Evolutionary conservation across 2,329 filamentous ascomycete species (phyloP), one percentile per base, ranked within the genome.

Genomic region (Ramularia endophylla): DNA sequence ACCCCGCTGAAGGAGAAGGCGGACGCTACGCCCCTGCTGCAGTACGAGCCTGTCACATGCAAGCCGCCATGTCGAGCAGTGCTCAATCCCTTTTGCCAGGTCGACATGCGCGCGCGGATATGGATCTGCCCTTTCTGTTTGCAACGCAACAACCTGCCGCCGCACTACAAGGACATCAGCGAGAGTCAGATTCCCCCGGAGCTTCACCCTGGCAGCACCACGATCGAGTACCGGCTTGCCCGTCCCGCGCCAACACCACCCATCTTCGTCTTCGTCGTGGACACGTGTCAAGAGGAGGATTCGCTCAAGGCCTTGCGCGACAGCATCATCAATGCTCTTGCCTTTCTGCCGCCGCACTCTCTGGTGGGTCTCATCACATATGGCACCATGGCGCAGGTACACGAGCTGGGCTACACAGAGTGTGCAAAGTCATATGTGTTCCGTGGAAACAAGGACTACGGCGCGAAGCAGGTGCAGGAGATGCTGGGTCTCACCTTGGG

Each of bases 341-440:
- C 83, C 62, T 70, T 92, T 52, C 74, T 94, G 31, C 86, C 86
- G 4, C 83, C 87, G 58, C 84, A 88, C 61, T 83, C 86, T 17
- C 71, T 92, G 20, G 87, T 94, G 34, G 87, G 86, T 27, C 68
- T 94, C 45, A 85, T 94, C 56, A 92, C 87, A 34, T 94, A 80
- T 60, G 92, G 92, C 48, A 97, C 92, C 31, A 97, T 95, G 87
- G 81, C 87, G 22, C 89, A 95, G 78, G 87, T 98, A 13, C 92
- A 98, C 63, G 92, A 98, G 68, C 87, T 98, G 54, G 92, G 92
- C 41, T 98, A 98, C 63, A 89, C 86, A 41, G 92, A 97, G 67
- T 98, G 92, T 67, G 87, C 92, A 52, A 98, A 97, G 69, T 95
- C 90, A 5, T 98, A 95, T 59, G 92, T 98, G 30, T 98, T 98